phyloP scores from a whole-genome alignment of 2,329 filamentous ascomycete species.

The Ceratocystis cubensis region DNA sequence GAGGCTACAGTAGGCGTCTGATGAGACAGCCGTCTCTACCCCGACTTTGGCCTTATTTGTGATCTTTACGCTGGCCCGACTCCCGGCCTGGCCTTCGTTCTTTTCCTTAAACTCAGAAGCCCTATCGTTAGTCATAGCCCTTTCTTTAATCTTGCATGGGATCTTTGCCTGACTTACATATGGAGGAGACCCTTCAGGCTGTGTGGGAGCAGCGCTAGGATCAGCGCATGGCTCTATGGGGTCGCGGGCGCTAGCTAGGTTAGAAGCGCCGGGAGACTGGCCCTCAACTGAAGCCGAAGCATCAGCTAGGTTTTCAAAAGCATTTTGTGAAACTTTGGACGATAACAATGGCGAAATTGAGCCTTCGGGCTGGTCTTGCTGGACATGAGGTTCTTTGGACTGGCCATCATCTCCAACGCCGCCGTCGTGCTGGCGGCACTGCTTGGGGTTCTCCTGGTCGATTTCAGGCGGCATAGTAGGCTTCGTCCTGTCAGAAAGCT shows the following conservation, averaged over 20 bases:
- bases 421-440: not conserved
- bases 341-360: not conserved
- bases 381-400: not conserved
- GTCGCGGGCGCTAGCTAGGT: not conserved
- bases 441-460: not conserved
- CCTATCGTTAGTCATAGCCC: not conserved
- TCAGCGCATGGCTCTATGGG: not conserved
- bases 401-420: not conserved
- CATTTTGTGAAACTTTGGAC: not conserved
- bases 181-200: too few species aligned
- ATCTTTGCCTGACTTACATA: not conserved
- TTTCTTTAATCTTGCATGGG: not conserved
- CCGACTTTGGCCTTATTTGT: not conserved
- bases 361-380: not conserved
- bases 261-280: not conserved
- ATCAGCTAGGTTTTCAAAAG: not conserved
- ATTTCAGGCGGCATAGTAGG: not conserved
- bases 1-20: not conserved
- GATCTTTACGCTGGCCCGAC: not conserved
- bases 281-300: not conserved
- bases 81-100: not conserved
- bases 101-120: not conserved
- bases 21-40: not conserved
- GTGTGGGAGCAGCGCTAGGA: not conserved
- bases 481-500: not conserved